These are phyloP conservation scores for Clarireedia homoeocarpa DNA, from an alignment of 2,329 filamentous ascomycete species.

Conservation along the genomic window DNA sequence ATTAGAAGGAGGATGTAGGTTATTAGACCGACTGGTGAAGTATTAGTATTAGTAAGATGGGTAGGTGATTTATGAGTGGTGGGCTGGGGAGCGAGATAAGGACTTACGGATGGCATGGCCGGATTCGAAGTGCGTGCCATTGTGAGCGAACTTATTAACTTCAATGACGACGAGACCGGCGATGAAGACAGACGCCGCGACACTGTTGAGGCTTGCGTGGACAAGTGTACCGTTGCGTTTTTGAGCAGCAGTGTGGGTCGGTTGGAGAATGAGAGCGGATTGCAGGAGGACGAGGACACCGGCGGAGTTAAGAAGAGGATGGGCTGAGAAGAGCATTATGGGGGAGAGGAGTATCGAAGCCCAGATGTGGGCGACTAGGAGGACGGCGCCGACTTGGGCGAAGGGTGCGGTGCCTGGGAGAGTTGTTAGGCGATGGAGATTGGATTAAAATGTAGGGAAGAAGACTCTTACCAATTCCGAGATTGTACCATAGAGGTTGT, in stretches of 20 bases:
- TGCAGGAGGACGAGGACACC: slow-evolving; percentile 71
- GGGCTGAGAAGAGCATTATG: slow-evolving; percentile 77
- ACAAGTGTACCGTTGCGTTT: slow-evolving; percentile 53
- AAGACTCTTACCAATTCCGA: slow-evolving; percentile 56
- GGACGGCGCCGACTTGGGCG: slow-evolving; percentile 69
- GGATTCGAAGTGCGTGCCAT: slow-evolving; percentile 68
- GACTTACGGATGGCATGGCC: slow-evolving; percentile 57
- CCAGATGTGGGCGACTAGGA: slow-evolving; percentile 74
- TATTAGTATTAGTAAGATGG: neutral
- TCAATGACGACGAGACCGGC: slow-evolving; percentile 66
- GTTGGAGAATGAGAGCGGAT: slow-evolving; percentile 78
- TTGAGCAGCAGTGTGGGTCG: slow-evolving; percentile 68
- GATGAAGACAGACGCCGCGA: slow-evolving; percentile 45
- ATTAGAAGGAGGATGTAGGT: slow-evolving; percentile 62
- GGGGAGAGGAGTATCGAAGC: slow-evolving; percentile 59
- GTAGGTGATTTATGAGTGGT: neutral
- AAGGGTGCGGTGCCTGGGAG: slow-evolving; percentile 69
- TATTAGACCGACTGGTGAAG: slow-evolving; percentile 48
- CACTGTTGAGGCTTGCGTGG: slow-evolving; percentile 64
- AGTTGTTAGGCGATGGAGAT: slow-evolving; percentile 16
- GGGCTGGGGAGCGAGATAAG: neutral
- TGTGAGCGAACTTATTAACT: slow-evolving; percentile 70
- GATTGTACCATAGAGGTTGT: slow-evolving; percentile 58
- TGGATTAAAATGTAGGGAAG: neutral
- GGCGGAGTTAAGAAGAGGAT: slow-evolving; percentile 64